Conservation (phyloP, 176 grass and related monocot species). For the Aegilops bicornis region DNA sequence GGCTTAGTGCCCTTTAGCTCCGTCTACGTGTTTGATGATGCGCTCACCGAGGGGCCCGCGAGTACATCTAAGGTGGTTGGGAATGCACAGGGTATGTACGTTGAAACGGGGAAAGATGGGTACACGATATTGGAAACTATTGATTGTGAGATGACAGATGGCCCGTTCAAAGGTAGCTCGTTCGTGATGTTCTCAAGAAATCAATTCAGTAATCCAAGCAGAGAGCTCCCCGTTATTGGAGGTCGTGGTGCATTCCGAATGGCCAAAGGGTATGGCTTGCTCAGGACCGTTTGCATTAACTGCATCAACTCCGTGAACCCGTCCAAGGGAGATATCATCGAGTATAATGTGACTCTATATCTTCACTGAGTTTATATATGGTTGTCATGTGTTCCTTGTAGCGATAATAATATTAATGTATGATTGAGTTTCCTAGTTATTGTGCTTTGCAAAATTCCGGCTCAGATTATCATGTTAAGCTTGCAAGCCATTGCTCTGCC, state of each 20-base stretch:
- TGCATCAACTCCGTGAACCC: neutral
- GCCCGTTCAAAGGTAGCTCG: constrained; percentile 26
- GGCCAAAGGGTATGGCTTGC: constrained; percentile 37
- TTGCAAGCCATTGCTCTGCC: neutral
- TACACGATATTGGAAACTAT: constrained; percentile 5
- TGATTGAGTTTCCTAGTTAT: neutral
- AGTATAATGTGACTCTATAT: constrained; percentile 18
- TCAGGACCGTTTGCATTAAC: constrained; percentile 14
- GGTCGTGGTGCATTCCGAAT: constrained; percentile 53
- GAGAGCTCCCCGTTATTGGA: constrained; percentile 57
- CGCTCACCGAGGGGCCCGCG: neutral
- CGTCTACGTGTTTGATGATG: neutral
- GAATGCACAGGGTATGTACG: neutral
- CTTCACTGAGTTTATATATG: neutral
- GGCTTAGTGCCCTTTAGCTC: constrained; percentile 20
- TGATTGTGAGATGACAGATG: constrained; percentile 11
- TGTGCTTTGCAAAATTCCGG: neutral
- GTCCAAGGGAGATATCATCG: constrained; percentile 15
- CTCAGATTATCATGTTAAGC: neutral
- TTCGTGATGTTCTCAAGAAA: constrained; percentile 14
- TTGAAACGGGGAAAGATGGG: constrained; percentile 2
- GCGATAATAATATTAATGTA: neutral
- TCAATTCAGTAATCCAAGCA: neutral
- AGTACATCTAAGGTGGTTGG: neutral
- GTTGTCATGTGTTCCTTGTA: neutral